These are phyloP conservation scores for Hanseniaspora vineae DNA, from an alignment of 805 yeast genomes.

Conservation along the genomic window DNA sequence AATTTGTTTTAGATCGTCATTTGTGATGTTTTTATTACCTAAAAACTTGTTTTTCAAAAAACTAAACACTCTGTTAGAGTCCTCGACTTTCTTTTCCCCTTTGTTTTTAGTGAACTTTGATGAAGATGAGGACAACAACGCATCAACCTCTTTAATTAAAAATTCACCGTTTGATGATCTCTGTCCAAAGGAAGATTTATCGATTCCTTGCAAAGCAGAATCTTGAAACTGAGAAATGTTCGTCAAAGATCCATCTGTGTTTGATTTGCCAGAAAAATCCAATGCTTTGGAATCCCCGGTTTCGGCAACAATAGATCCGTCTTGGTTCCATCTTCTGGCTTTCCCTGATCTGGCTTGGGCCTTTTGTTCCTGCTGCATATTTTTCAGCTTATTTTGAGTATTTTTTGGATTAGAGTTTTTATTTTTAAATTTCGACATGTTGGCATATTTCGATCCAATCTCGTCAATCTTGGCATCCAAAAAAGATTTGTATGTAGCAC, in stretches of 20 bases:
- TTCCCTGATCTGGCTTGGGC: constrained; percentile 6
- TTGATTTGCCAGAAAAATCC: constrained; percentile 38
- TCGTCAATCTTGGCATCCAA: constrained; percentile 24
- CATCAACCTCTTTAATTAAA: constrained; percentile 48
- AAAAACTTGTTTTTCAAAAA: constrained; percentile 43
- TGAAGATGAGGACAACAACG: constrained; percentile 22
- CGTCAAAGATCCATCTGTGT: constrained; percentile 12
- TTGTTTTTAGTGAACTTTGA: constrained; percentile 28
- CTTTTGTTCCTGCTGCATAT: constrained; percentile 9
- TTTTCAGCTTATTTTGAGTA: constrained; percentile 2
- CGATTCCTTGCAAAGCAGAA: constrained; percentile 11
- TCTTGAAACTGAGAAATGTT: constrained; percentile 11
- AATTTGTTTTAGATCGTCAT: constrained; percentile 52
- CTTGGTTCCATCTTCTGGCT: constrained; percentile 51
- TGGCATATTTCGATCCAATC: constrained; percentile 7
- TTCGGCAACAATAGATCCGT: constrained; percentile 40
- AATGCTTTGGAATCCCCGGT: constrained; percentile 29
- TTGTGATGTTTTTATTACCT: constrained; percentile 57
- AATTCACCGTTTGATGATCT: constrained; percentile 43
- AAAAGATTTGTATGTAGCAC: constrained; percentile 26
- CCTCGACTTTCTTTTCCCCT: constrained; percentile 14
- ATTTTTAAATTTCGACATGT: constrained; percentile 2
- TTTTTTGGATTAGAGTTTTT: constrained; percentile 1
- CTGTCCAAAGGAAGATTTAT: constrained; percentile 27
- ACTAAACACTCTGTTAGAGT: constrained; percentile 34